phyloP scores from a whole-genome alignment of 805 yeast species.

The Hanseniaspora occidentalis region DNA sequence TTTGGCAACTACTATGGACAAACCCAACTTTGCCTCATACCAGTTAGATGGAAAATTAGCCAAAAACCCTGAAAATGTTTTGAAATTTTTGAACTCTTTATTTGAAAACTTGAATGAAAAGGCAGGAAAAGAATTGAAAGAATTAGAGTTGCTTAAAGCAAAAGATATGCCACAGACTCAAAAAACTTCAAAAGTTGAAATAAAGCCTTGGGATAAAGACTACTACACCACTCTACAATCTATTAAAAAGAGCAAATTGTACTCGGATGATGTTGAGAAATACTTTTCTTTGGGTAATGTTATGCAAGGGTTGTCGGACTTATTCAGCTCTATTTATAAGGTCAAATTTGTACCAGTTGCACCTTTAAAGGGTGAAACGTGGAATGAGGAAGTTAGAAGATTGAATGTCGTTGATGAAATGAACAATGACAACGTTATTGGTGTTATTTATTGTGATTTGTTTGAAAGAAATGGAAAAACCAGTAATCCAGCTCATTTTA shows the following conservation, averaged over 20 bases:
- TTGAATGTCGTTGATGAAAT: slow-evolving; percentile 58
- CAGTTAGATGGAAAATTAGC: slow-evolving; percentile 89
- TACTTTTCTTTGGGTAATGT: slow-evolving; percentile 81
- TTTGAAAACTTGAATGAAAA: slow-evolving; percentile 38
- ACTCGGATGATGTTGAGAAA: not conserved
- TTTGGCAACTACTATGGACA: slow-evolving; percentile 64
- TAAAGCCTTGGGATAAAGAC: slow-evolving; percentile 91
- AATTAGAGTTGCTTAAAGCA: slow-evolving; percentile 30
- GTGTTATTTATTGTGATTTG: slow-evolving; percentile 78
- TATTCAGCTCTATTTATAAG: slow-evolving; percentile 65
- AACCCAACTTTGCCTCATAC: slow-evolving; percentile 59
- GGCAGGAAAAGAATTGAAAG: slow-evolving; percentile 46
- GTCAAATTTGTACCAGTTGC: slow-evolving; percentile 58
- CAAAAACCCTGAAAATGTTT: slow-evolving; percentile 61
- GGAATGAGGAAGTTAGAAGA: slow-evolving; percentile 80
- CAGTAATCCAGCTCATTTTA: slow-evolving; percentile 88
- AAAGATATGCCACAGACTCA: slow-evolving; percentile 10
- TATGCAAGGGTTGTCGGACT: slow-evolving; percentile 63
- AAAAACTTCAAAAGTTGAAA: slow-evolving; percentile 15
- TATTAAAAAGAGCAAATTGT: not conserved
- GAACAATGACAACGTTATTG: slow-evolving; percentile 47
- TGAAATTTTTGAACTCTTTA: slow-evolving; percentile 50
- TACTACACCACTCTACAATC: slow-evolving; percentile 26
- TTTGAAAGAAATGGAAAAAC: slow-evolving; percentile 67
- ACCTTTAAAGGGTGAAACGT: slow-evolving; percentile 50